Evolutionary conservation across 1,284 basidiomycete genomes (phyloP).

Genomic region (Afroboletus lepidellus): DNA sequence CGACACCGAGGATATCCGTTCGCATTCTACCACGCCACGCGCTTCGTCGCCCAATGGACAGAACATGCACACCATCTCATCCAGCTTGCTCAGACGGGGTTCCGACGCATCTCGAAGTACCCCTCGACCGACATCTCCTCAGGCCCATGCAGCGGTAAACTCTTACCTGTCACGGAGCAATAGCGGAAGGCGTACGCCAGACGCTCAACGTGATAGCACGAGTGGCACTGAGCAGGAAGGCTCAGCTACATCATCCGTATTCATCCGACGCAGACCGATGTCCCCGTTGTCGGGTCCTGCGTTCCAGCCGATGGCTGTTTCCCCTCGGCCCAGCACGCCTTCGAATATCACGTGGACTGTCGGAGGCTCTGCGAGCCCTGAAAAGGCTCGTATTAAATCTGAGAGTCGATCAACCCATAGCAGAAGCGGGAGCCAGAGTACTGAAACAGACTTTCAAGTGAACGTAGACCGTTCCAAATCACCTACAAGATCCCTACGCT

Average conservation of each 20-base stretch:
- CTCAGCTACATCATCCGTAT: slow-evolving; percentile 46
- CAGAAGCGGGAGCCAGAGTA: slow-evolving; percentile 58
- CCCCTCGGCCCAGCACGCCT: slow-evolving; percentile 67
- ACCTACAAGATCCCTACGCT: slow-evolving; percentile 46
- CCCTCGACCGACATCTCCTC: slow-evolving; percentile 47
- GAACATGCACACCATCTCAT: slow-evolving; percentile 34
- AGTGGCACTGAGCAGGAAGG: slow-evolving; percentile 46
- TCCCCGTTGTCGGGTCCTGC: slow-evolving; percentile 62
- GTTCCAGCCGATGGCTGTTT: slow-evolving; percentile 58
- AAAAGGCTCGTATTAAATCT: slow-evolving; percentile 29
- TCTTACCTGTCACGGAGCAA: slow-evolving; percentile 58
- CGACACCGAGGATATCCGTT: slow-evolving; percentile 67
- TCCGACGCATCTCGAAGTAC: slow-evolving; percentile 51
- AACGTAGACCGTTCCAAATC: slow-evolving; percentile 43
- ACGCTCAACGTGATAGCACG: slow-evolving; percentile 42
- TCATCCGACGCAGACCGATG: slow-evolving; percentile 57
- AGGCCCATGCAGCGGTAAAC: slow-evolving; percentile 41
- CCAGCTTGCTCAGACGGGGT: slow-evolving; percentile 46
- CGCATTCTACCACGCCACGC: slow-evolving; percentile 76
- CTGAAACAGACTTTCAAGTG: slow-evolving; percentile 43
- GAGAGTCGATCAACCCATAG: slow-evolving; percentile 46
- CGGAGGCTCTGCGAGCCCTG: slow-evolving; percentile 34
- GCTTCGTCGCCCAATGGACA: slow-evolving; percentile 61
- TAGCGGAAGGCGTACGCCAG: slow-evolving; percentile 62
- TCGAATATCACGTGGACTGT: slow-evolving; percentile 68